Evolutionary conservation across 176 grass and related monocot species (phyloP).

Genomic region (Bothriochloa decipiens): DNA sequence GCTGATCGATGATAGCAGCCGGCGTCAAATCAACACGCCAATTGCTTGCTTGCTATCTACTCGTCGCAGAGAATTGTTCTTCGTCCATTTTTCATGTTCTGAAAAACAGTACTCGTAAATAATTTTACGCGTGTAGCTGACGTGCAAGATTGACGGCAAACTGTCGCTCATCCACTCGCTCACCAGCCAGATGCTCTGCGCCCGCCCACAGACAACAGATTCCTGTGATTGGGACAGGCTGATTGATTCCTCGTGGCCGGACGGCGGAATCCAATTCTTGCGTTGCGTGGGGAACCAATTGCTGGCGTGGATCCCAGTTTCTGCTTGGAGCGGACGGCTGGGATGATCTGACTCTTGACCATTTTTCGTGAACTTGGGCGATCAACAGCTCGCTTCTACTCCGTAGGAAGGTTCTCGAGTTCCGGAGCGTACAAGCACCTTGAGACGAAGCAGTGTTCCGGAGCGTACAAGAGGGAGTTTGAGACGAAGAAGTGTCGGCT

Average conservation of each 20-base stretch:
- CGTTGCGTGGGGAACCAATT: background rate
- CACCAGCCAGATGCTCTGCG: background rate
- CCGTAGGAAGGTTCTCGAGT: conserved; percentile 16
- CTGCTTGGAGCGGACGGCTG: background rate
- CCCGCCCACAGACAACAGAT: conserved; percentile 34
- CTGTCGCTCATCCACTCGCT: background rate
- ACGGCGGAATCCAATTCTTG: conserved; percentile 35
- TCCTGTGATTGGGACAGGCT: conserved; percentile 25
- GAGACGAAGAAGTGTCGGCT: background rate
- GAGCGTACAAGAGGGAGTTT: no score
- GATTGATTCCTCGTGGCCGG: conserved; percentile 31
- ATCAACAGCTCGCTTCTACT: background rate
- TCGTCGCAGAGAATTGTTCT: conserved; percentile 9
- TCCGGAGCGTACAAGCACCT: background rate
- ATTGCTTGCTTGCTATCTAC: conserved; percentile 29
- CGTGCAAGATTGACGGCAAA: conserved; percentile 4
- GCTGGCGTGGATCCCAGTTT: conserved; percentile 25
- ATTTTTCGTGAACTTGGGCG: background rate
- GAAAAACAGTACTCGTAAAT: background rate
- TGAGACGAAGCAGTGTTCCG: no score
- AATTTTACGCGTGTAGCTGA: conserved; percentile 21
- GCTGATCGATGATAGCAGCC: conserved; percentile 25
- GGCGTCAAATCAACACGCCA: conserved; percentile 46
- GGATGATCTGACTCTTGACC: background rate
- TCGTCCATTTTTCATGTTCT: conserved; percentile 20